Percentiles rank a stretch among this genome's conserved stretches.
Evolutionary conservation across 768 basidiomycete species (phyloP).

Genomic region (Termitomyces titanicus): DNA sequence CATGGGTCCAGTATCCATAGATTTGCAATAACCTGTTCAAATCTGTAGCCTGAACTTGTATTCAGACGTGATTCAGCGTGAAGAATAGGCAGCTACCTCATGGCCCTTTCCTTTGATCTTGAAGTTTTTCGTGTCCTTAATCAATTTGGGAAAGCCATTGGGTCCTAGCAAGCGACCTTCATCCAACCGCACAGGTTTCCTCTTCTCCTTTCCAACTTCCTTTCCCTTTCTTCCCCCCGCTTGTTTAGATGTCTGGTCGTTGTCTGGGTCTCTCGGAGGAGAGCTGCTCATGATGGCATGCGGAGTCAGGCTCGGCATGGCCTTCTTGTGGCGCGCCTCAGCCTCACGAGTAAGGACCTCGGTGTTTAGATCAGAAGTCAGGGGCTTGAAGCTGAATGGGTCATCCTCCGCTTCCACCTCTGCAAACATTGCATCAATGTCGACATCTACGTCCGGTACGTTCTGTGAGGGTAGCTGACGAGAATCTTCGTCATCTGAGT

Average conservation of each 20-base stretch:
- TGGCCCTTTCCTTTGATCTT: conserved; percentile 86
- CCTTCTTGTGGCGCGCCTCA: conserved; percentile 40
- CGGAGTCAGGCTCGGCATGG: conserved; percentile 30
- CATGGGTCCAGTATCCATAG: conserved; percentile 96
- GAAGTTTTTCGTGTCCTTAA: conserved; percentile 74
- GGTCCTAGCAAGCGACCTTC: conserved; percentile 70
- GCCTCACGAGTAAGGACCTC: conserved; percentile 53
- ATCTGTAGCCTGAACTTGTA: conserved; percentile 61
- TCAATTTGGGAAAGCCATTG: conserved; percentile 76
- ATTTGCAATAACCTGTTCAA: conserved; percentile 74
- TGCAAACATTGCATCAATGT: conserved; percentile 41
- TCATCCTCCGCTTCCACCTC: conserved; percentile 34
- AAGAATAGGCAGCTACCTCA: conserved; percentile 53
- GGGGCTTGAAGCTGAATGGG: conserved; percentile 36
- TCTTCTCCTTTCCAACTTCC: conserved; percentile 39
- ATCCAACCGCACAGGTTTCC: conserved; percentile 61
- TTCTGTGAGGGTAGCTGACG: conserved; percentile 19
- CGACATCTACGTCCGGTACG: conserved; percentile 46
- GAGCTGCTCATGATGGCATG: conserved; percentile 50
- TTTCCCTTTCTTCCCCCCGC: conserved; percentile 21
- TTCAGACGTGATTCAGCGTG: neutral
- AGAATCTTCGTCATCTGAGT: conserved; percentile 48
- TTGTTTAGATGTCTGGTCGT: conserved; percentile 21
- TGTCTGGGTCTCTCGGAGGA: conserved; percentile 34
- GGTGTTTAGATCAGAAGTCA: conserved; percentile 51